phyloP scores from a whole-genome alignment of 2,329 filamentous ascomycete genomes.

The Phyllosticta citrichinensis region DNA sequence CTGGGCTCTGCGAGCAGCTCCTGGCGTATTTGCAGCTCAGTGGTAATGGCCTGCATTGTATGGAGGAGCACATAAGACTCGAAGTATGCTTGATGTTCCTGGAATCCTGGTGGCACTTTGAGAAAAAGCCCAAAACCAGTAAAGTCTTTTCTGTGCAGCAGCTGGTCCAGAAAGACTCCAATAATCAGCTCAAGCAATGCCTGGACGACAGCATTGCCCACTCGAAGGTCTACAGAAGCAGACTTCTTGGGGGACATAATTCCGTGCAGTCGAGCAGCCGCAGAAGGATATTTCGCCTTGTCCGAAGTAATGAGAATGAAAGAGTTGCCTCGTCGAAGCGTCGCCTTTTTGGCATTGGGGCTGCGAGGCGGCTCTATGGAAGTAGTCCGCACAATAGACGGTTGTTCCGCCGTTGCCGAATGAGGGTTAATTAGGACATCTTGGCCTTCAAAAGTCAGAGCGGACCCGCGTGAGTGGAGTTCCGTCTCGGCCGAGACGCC shows the following conservation, averaged over 20 bases:
- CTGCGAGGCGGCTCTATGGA: slow-evolving; percentile 38
- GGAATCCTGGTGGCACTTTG: slow-evolving; percentile 83
- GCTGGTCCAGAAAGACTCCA: slow-evolving; percentile 73
- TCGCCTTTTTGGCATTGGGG: slow-evolving; percentile 38
- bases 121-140: slow-evolving; percentile 74
- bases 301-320: slow-evolving; percentile 80
- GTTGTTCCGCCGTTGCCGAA: slow-evolving; percentile 48
- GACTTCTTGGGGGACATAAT: slow-evolving; percentile 51
- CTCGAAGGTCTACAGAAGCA: slow-evolving; percentile 33
- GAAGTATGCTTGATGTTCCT: slow-evolving; percentile 92
- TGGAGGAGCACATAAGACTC: slow-evolving; percentile 79
- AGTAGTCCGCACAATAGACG: slow-evolving; percentile 64
- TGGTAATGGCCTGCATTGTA: slow-evolving; percentile 61
- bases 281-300: slow-evolving; percentile 44
- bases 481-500: slow-evolving; percentile 75
- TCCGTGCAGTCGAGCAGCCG: slow-evolving; percentile 53
- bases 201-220: slow-evolving; percentile 63
- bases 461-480: slow-evolving; percentile 70
- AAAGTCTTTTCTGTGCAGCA: slow-evolving; percentile 83
- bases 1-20: slow-evolving; percentile 64
- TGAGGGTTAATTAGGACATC: slow-evolving; percentile 76
- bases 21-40: slow-evolving; percentile 60
- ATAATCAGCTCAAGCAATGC: slow-evolving; percentile 68
- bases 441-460: slow-evolving; percentile 73
- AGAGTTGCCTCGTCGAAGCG: slow-evolving; percentile 71